phyloP scores from a whole-genome alignment of 768 basidiomycete genomes.

The Boletus rubropictus region DNA sequence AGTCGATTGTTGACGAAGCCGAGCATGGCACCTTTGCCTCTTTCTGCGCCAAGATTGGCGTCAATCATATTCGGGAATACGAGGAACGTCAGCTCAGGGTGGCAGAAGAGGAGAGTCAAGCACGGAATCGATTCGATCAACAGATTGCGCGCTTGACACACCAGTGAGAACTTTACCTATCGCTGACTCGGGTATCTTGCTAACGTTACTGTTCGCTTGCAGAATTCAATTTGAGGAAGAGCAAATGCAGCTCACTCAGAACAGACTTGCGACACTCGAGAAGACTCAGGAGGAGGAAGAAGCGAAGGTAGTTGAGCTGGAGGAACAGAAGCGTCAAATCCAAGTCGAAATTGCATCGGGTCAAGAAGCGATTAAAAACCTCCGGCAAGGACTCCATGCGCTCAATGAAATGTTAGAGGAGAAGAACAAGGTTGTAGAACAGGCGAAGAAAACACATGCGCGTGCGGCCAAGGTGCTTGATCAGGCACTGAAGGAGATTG shows the following conservation, averaged over 20 bases:
- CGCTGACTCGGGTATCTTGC: background rate
- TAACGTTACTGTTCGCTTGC: conserved; percentile 2
- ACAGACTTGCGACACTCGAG: conserved; percentile 54
- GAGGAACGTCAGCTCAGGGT: conserved; percentile 87
- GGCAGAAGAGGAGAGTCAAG: conserved; percentile 84
- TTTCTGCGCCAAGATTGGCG: conserved; percentile 78
- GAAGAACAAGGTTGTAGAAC: conserved; percentile 67
- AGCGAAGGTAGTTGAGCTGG: conserved; percentile 46
- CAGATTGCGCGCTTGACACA: conserved; percentile 83
- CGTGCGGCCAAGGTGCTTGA: conserved; percentile 78
- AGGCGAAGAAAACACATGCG: conserved; percentile 61
- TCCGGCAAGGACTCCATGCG: conserved; percentile 57
- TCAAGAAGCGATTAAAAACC: conserved; percentile 47
- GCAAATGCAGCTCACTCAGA: conserved; percentile 57
- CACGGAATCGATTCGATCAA: conserved; percentile 73
- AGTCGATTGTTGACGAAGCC: conserved; percentile 58
- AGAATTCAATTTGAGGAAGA: conserved; percentile 82
- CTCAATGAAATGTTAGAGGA: conserved; percentile 66
- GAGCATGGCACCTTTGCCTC: conserved; percentile 73
- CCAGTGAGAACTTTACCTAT: conserved; percentile 49
- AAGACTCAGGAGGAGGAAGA: conserved; percentile 49
- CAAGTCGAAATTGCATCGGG: conserved; percentile 56
- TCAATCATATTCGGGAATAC: conserved; percentile 83
- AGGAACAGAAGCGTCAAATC: conserved; percentile 48
- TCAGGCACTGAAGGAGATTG: conserved; percentile 86